Evolutionary conservation across 768 basidiomycete genomes (phyloP).

Genomic region (Podaxis sp.): DNA sequence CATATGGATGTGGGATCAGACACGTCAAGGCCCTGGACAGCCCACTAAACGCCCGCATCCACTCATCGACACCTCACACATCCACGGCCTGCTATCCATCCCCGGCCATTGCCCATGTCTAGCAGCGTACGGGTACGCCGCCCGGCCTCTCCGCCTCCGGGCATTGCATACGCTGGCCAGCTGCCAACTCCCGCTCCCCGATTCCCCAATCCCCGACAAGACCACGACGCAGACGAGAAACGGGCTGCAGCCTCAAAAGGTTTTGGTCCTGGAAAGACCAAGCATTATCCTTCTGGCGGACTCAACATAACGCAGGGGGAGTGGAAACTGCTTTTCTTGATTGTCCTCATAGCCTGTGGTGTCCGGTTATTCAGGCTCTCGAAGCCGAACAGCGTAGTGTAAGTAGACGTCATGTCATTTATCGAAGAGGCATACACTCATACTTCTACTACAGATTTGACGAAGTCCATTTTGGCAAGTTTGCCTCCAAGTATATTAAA

Average conservation of each 20-base stretch:
- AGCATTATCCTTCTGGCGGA: slow-evolving; percentile 53
- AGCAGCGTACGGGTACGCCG: slow-evolving; percentile 60
- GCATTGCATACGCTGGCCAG: slow-evolving; percentile 25
- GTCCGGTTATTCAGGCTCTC: slow-evolving; percentile 88
- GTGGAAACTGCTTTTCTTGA: slow-evolving; percentile 66
- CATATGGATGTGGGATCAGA: slow-evolving; percentile 2
- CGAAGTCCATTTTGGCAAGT: slow-evolving; percentile 98
- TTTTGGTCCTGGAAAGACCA: slow-evolving; percentile 48
- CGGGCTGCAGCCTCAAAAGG: slow-evolving; percentile 70
- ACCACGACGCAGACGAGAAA: slow-evolving; percentile 73
- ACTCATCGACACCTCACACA: not conserved
- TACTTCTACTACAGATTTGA: slow-evolving; percentile 66
- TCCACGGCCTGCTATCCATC: not conserved
- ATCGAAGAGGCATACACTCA: slow-evolving; percentile 4
- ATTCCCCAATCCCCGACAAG: slow-evolving; percentile 64
- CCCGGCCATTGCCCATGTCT: not conserved
- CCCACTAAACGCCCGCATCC: not conserved
- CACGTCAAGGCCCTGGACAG: not conserved
- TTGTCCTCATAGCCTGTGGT: slow-evolving; percentile 68
- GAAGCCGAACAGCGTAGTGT: slow-evolving; percentile 92
- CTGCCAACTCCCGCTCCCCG: slow-evolving; percentile 41
- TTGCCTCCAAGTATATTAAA: slow-evolving; percentile 92
- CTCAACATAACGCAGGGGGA: slow-evolving; percentile 68
- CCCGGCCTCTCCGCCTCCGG: slow-evolving; percentile 65
- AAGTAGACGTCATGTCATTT: slow-evolving; percentile 32